phyloP scores from a whole-genome alignment of 768 basidiomycete genomes.

The Filobasidium floriforme region DNA sequence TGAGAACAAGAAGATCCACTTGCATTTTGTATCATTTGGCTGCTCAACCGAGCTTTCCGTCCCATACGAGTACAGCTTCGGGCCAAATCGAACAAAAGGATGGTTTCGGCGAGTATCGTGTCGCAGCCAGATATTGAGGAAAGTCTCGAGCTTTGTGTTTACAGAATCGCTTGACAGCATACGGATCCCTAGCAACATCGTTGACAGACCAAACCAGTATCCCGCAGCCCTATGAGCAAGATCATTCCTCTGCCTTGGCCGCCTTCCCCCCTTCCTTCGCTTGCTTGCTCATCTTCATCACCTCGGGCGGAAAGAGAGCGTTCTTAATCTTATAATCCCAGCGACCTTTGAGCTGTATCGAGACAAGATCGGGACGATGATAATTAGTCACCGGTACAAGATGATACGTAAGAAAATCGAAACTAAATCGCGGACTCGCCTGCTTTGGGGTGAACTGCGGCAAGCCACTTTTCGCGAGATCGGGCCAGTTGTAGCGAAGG shows the following conservation, averaged over 20 bases:
- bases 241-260: neutral
- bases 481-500: neutral
- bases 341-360: neutral
- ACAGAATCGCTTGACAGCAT: too few species aligned
- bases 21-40: too few species aligned
- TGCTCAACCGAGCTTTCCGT: too few species aligned
- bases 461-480: neutral
- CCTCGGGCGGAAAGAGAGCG: neutral
- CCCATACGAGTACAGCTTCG: too few species aligned
- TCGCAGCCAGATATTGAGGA: too few species aligned
- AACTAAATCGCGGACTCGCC: neutral
- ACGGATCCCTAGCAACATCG: too few species aligned
- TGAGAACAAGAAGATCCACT: too few species aligned
- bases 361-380: neutral
- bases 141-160: too few species aligned
- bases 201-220: neutral
- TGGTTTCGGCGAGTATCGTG: too few species aligned
- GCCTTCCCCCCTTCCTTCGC: neutral
- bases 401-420: neutral
- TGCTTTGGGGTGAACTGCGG: neutral
- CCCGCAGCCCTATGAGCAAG: neutral
- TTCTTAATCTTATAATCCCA: neutral
- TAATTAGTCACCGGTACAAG: too few species aligned
- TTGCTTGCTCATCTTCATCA: neutral
- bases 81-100: too few species aligned